Conservation (phyloP, 352 stramenopile species). For the Globisporangium heterothallicum region DNA sequence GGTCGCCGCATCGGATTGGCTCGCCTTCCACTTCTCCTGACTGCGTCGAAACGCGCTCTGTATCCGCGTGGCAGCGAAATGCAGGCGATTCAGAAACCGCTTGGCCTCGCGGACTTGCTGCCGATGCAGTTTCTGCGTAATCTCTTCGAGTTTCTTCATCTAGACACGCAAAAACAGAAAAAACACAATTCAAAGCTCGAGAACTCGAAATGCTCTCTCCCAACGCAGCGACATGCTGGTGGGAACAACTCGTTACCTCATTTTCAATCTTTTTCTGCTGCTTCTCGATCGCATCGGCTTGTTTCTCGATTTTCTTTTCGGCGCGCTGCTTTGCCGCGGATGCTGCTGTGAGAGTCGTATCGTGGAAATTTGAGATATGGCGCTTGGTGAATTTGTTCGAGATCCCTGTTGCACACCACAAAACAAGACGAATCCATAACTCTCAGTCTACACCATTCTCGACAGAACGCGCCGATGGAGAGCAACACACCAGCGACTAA, state of each 20-base stretch:
- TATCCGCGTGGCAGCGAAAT: slow-evolving; percentile 43
- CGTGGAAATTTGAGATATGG: slow-evolving; percentile 61
- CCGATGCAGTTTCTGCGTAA: slow-evolving; percentile 57
- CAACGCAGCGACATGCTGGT: no score
- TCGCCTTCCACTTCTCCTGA: slow-evolving; percentile 7
- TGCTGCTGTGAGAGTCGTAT: slow-evolving; percentile 66
- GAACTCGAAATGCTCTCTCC: not conserved
- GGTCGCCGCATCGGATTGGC: slow-evolving; percentile 24
- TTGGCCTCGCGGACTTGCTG: slow-evolving; percentile 65
- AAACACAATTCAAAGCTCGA: not conserved
- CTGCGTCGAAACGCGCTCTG: slow-evolving; percentile 39
- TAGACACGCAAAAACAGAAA: slow-evolving; percentile 10
- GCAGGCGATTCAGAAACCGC: slow-evolving; percentile 45
- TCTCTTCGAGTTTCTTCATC: slow-evolving; percentile 76
- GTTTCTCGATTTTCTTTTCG: slow-evolving; percentile 55
- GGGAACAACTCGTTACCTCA: no score
- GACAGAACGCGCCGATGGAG: not conserved
- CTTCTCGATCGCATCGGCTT: slow-evolving; percentile 67
- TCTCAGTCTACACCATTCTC: no score
- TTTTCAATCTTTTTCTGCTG: slow-evolving; percentile 76
- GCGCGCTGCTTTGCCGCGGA: slow-evolving; percentile 61
- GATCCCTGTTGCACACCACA: slow-evolving; percentile 34
- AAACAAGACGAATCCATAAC: no score
- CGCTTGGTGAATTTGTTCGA: slow-evolving; percentile 82
- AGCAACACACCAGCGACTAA: not conserved